A percentile compares a stretch with the other conserved stretches of the same genome.
These are phyloP conservation scores for Theileria annulata DNA, from an alignment of 169 alveolate genomes.

Conservation along the genomic window DNA sequence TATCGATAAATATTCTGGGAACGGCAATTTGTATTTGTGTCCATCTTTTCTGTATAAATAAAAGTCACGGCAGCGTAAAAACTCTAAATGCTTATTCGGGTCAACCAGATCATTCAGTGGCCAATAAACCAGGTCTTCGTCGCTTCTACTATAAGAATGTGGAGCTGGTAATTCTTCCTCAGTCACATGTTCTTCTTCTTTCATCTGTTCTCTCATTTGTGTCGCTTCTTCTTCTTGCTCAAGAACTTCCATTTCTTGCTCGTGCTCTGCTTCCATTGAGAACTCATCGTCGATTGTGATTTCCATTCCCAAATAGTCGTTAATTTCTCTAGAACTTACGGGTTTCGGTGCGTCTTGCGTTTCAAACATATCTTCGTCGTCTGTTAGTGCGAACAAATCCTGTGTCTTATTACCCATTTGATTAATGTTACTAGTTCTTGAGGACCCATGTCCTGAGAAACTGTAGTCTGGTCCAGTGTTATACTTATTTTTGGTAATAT, in stretches of 20 bases:
- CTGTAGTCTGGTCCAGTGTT: not conserved
- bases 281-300: slow-evolving; percentile 20
- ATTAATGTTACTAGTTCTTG: not conserved
- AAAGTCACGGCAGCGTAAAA: slow-evolving; percentile 56
- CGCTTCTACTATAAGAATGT: slow-evolving; percentile 61
- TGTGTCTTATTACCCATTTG: not conserved
- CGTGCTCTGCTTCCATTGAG: slow-evolving; percentile 68
- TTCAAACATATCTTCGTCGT: slow-evolving; percentile 19
- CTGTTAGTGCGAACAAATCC: slow-evolving; percentile 8
- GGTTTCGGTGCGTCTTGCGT: slow-evolving; percentile 11
- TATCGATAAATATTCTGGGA: slow-evolving; percentile 51
- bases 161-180: slow-evolving; percentile 62
- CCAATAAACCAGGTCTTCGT: slow-evolving; percentile 57
- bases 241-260: slow-evolving; percentile 66
- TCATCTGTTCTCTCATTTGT: slow-evolving; percentile 65
- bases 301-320: slow-evolving; percentile 58
- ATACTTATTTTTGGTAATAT: not conserved
- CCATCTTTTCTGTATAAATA: slow-evolving; percentile 66
- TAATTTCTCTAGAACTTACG: not conserved
- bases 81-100: slow-evolving; percentile 43
- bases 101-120: slow-evolving; percentile 36
- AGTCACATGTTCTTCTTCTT: slow-evolving; percentile 58
- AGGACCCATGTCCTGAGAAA: not conserved
- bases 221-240: slow-evolving; percentile 77
- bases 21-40: slow-evolving; percentile 41